Evolutionary conservation across 164 flowering plant species (phyloP), one percentile per base, ranked within the genome.

Genomic region (Annona cherimola): DNA sequence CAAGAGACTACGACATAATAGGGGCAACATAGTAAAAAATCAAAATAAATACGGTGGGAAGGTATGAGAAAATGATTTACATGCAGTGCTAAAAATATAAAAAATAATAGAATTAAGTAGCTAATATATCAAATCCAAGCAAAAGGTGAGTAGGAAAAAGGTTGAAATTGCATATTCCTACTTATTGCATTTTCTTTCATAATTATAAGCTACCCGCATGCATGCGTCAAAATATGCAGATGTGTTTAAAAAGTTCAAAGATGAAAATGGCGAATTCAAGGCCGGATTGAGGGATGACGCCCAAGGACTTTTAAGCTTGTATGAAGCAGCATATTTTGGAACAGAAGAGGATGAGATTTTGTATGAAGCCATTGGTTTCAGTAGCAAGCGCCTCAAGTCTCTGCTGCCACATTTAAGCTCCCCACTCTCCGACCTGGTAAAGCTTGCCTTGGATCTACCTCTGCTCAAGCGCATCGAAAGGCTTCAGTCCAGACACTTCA

Each of bases 201-300:
- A n/a, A n/a, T n/a, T n/a, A n/a, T n/a, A n/a, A n/a, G n/a, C n/a
- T n/a, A n/a, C n/a, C n/a, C n/a, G n/a, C n/a, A n/a, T n/a, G n/a
- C n/a, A n/a, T n/a, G n/a, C n/a, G n/a, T n/a, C n/a, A n/a, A n/a
- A n/a, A n/a, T n/a, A n/a, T n/a, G n/a, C 67, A 65, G 67, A 60
- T 69, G 61, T 73, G 4, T 65, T 77, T 12, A 3, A 4, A 4
- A 73, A 70, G 71, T 77, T 77, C 44, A 83, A 69, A 69, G 80
- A 84, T 68, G 65, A 70, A 0, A 20, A 81, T 2, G 86, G 90
- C 0, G 69, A 66, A 3, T 86, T 89, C 60, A 74, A 69, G n/a
- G 50, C 66, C 14, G 8, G 16, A 12, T 39, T 79, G 41, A 41
- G 20, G 3, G 35, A 8, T 6, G 72, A 80, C 62, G 63, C 35